Evolutionary conservation across 352 stramenopile species (phyloP).

Genomic region (Phytopythium mirpurense): DNA sequence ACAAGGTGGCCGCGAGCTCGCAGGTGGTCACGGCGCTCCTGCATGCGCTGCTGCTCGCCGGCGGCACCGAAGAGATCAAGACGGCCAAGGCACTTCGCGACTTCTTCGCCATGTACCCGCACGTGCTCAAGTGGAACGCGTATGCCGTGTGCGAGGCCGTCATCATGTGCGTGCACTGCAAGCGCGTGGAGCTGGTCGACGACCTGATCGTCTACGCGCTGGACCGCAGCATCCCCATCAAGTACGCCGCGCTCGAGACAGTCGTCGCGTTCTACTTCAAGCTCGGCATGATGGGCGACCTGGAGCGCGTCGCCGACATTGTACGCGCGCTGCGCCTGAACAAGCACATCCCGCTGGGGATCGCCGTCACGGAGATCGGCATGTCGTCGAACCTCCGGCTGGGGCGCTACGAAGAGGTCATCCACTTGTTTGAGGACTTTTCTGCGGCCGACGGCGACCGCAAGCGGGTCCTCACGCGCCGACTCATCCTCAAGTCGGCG

Average conservation of each 20-base stretch:
- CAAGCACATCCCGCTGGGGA: constrained; percentile 67
- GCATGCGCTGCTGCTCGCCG: constrained; percentile 23
- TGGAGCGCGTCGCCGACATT: constrained; percentile 60
- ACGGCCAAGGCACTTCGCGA: constrained; percentile 32
- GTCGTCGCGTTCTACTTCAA: constrained; percentile 72
- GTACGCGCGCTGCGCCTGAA: constrained; percentile 62
- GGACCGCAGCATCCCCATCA: constrained; percentile 60
- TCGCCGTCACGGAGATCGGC: constrained; percentile 67
- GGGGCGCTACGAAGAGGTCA: constrained; percentile 48
- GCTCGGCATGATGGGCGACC: constrained; percentile 46
- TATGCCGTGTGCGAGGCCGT: constrained; percentile 65
- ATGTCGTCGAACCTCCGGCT: constrained; percentile 66
- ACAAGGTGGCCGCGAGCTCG: constrained; percentile 43
- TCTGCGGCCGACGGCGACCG: constrained; percentile 46
- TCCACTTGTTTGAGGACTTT: constrained; percentile 76
- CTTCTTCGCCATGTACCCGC: constrained; percentile 42
- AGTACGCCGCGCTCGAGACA: constrained; percentile 69
- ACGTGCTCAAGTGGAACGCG: constrained; percentile 56
- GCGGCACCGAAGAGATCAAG: constrained; percentile 16
- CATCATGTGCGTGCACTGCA: constrained; percentile 39
- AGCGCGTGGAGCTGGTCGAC: constrained; percentile 51
- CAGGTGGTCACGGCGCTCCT: constrained; percentile 44
- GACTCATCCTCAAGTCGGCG: constrained; percentile 58
- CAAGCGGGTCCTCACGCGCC: constrained; percentile 48
- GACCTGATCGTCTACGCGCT: constrained; percentile 55